Evolutionary conservation across 495 filamentous ascomycete genomes (phyloP).

Genomic region (Hypoxylon subgilvum): DNA sequence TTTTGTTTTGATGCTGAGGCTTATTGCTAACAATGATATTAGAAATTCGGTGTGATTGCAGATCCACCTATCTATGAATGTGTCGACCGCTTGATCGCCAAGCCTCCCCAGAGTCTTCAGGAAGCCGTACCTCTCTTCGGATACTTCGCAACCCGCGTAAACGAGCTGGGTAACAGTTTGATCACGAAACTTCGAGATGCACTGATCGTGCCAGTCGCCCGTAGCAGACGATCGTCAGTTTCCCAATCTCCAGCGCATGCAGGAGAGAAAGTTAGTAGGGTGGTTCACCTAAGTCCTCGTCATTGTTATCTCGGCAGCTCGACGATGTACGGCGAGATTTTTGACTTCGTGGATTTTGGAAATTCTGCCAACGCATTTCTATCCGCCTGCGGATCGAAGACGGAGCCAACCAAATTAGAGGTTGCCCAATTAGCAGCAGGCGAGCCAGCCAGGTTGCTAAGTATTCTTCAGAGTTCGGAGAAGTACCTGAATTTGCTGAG

Average conservation of each 20-base stretch:
- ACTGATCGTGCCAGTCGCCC: constrained; percentile 71
- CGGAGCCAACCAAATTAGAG: constrained; percentile 84
- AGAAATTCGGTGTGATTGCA: constrained; percentile 78
- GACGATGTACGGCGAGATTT: constrained; percentile 80
- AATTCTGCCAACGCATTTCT: constrained; percentile 86
- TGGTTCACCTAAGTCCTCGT: constrained; percentile 62
- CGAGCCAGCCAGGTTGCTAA: constrained; percentile 79
- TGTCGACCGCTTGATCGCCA: constrained; percentile 68
- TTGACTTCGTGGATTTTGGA: constrained; percentile 96
- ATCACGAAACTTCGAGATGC: constrained; percentile 65
- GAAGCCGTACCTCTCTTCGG: constrained; percentile 75
- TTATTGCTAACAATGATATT: constrained; percentile 9
- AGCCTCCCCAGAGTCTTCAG: constrained; percentile 68
- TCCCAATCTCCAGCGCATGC: constrained; percentile 34
- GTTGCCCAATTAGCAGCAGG: constrained; percentile 77
- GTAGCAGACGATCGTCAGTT: constrained; percentile 25
- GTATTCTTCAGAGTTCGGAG: constrained; percentile 76
- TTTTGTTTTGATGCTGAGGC: not conserved
- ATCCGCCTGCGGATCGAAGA: constrained; percentile 82
- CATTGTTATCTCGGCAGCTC: constrained; percentile 79
- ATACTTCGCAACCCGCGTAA: constrained; percentile 78
- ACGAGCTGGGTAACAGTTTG: constrained; percentile 69
- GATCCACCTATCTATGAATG: constrained; percentile 82
- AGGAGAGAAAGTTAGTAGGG: constrained; percentile 31
- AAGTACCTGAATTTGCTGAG: constrained; percentile 84